phyloP scores from a whole-genome alignment of 768 basidiomycete species.

The Suillus decipiens region DNA sequence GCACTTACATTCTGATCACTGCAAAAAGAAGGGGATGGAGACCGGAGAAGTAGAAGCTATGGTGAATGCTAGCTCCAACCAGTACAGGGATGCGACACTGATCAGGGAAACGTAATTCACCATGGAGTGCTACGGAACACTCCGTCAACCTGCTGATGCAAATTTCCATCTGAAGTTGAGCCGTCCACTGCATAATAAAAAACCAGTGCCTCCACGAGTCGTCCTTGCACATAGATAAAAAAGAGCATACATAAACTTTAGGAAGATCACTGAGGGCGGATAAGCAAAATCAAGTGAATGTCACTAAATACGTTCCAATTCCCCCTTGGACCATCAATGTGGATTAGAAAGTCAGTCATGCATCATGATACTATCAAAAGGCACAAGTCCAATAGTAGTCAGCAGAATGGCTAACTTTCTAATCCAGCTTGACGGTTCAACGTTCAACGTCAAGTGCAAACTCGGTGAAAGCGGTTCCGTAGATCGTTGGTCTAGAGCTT shows the following conservation, averaged over 20 bases:
- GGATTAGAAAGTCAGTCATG: too few relatives aligned
- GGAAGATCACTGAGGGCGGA: slow-evolving; percentile 36
- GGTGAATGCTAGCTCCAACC: slow-evolving; percentile 11
- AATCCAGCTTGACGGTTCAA: too few relatives aligned
- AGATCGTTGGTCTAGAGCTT: neutral
- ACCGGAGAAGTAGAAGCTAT: slow-evolving; percentile 47
- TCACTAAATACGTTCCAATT: slow-evolving; percentile 36
- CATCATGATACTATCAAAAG: too few relatives aligned
- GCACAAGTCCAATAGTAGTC: too few relatives aligned
- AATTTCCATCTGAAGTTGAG: slow-evolving; percentile 43
- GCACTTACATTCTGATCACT: slow-evolving; percentile 48
- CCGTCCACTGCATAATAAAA: neutral
- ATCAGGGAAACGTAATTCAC: too few relatives aligned
- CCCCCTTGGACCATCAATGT: neutral
- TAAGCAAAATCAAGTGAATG: slow-evolving; percentile 4
- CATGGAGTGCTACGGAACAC: too few relatives aligned
- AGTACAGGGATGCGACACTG: neutral
- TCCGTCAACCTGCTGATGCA: too few relatives aligned
- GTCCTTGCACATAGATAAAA: slow-evolving; percentile 45
- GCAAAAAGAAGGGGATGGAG: slow-evolving; percentile 43
- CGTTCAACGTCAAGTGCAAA: too few relatives aligned
- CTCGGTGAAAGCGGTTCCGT: too few relatives aligned
- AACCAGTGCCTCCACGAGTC: neutral
- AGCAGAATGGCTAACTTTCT: too few relatives aligned
- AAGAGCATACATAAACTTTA: slow-evolving; percentile 42